Evolutionary conservation across 768 basidiomycete genomes (phyloP).

Genomic region (Termitomyces sp.): DNA sequence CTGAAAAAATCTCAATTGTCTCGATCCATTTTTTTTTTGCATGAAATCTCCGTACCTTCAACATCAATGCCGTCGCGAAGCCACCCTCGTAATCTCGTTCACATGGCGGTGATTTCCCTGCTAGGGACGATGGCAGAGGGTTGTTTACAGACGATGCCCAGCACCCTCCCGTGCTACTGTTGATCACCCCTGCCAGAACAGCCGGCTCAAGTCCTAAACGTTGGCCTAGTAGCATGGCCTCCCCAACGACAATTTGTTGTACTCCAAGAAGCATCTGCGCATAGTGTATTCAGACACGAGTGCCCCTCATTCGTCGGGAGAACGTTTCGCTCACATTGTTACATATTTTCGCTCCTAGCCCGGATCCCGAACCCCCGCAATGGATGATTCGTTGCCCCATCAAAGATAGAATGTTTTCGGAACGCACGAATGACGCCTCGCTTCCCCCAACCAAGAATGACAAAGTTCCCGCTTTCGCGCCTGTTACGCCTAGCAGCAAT

Average conservation of each 20-base stretch:
- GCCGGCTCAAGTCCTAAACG: constrained; percentile 76
- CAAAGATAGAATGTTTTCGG: constrained; percentile 53
- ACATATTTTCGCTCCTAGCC: constrained; percentile 86
- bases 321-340: constrained; percentile 59
- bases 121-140: constrained; percentile 73
- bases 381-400: constrained; percentile 86
- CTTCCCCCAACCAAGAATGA: constrained; percentile 91
- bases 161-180: constrained; percentile 79
- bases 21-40: not conserved
- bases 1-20: constrained; percentile 30
- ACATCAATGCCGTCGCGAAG: constrained; percentile 79
- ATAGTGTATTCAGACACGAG: constrained; percentile 1
- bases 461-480: constrained; percentile 83
- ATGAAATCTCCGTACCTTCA: constrained; percentile 52
- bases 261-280: constrained; percentile 65
- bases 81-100: constrained; percentile 83
- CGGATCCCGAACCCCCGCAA: constrained; percentile 79
- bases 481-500: constrained; percentile 60
- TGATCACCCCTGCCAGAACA: constrained; percentile 78
- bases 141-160: constrained; percentile 88
- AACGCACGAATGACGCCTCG: constrained; percentile 48
- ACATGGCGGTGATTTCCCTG: constrained; percentile 74
- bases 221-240: constrained; percentile 86
- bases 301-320: not conserved
- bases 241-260: constrained; percentile 80